These are phyloP conservation scores for Debaryomycetaceae sp. DNA, from an alignment of 1,139 yeast genomes.

Conservation along the genomic window DNA sequence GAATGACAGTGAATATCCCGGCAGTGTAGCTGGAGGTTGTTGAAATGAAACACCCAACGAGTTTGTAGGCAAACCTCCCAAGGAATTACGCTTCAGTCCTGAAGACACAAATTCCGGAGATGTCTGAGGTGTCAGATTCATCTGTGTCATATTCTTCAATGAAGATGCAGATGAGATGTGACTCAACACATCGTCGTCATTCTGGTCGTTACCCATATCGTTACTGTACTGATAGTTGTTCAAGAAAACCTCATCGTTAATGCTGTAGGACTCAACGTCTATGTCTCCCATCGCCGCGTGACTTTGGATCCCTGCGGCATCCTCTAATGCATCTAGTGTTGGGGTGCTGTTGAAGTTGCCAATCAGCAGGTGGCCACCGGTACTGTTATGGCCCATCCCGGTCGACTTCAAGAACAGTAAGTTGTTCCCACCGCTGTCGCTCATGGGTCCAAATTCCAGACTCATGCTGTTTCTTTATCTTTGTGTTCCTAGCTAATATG, in stretches of 20 bases:
- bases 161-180: conserved; percentile 4
- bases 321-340: background rate
- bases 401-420: background rate
- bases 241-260: conserved; percentile 2
- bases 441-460: background rate
- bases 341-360: background rate
- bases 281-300: background rate
- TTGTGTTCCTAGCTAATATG: background rate
- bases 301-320: background rate
- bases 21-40: background rate
- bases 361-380: background rate
- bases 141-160: conserved; percentile 2
- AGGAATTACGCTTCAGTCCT: background rate
- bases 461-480: background rate
- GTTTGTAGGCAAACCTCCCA: background rate
- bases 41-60: background rate
- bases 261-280: background rate
- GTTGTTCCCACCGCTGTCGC: background rate
- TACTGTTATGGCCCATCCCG: background rate
- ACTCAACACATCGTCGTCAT: background rate
- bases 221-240: background rate
- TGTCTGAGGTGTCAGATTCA: conserved; percentile 3
- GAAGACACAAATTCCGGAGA: conserved; percentile 3
- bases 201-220: background rate
- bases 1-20: background rate